Percentiles rank a stretch among this genome's conserved stretches.
phyloP scores from a whole-genome alignment of 2,329 filamentous ascomycete genomes.

The Raffaelea ambrosiae region DNA sequence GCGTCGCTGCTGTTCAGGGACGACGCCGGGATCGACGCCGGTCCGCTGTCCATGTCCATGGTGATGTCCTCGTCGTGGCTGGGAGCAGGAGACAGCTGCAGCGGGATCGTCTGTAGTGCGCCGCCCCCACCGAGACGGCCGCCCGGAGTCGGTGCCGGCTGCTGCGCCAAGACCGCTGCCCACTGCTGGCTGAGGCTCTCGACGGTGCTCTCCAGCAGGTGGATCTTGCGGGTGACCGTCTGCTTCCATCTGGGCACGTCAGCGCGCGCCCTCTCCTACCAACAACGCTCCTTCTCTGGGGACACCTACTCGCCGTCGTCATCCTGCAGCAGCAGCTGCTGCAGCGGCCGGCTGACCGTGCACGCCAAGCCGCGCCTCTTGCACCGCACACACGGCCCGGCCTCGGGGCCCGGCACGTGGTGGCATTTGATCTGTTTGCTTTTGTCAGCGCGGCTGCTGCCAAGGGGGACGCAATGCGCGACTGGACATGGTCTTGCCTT shows the following conservation, averaged over 20 bases:
- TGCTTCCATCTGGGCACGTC: conserved; percentile 1
- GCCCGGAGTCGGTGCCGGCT: too few species aligned
- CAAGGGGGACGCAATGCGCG: too few species aligned
- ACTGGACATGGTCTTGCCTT: not conserved
- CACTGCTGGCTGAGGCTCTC: too few species aligned
- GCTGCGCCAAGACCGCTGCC: too few species aligned
- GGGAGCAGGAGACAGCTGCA: too few species aligned
- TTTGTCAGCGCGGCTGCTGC: too few species aligned
- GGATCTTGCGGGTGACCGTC: not conserved
- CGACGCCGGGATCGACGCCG: not conserved
- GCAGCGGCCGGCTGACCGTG: not conserved
- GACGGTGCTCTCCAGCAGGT: not conserved
- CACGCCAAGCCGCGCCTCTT: not conserved
- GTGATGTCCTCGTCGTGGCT: not conserved
- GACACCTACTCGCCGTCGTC: too few species aligned
- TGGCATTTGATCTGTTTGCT: conserved; percentile 1
- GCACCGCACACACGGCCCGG: not conserved
- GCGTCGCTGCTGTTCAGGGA: not conserved
- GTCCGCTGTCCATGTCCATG: not conserved
- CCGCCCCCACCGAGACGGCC: too few species aligned
- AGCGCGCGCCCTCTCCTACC: too few species aligned
- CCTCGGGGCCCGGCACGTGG: not conserved
- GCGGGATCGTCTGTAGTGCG: too few species aligned
- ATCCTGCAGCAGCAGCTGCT: not conserved
- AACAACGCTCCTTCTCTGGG: too few species aligned